Percentiles rank a stretch among this genome's conserved stretches.
phyloP scores from a whole-genome alignment of 352 stramenopile species.

The Phytophthora sp. region DNA sequence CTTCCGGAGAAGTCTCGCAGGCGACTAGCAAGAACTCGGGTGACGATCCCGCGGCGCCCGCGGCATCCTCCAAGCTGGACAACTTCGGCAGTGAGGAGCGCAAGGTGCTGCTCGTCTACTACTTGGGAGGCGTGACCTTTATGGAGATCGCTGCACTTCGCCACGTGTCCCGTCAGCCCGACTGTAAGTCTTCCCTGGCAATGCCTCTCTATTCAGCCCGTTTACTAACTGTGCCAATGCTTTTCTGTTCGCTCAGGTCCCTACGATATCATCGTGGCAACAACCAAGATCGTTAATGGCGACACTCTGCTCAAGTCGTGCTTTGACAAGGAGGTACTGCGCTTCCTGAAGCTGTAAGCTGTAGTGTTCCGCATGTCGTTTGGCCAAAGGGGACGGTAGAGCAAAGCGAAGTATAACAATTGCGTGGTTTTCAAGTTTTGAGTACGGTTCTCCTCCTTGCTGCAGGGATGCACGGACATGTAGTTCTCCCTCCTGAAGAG shows the following conservation, averaged over 20 bases:
- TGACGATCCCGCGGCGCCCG: constrained; percentile 45
- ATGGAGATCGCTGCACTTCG: constrained; percentile 97
- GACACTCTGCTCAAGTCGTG: constrained; percentile 87
- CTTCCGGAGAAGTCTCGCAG: constrained; percentile 81
- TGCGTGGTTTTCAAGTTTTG: no score
- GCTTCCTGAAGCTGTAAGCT: no score
- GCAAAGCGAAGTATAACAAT: no score
- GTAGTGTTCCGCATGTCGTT: no score
- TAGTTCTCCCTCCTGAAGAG: no score
- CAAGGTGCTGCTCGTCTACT: constrained; percentile 97
- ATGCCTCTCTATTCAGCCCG: background rate
- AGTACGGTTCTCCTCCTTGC: no score
- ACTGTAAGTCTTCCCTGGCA: constrained; percentile 74
- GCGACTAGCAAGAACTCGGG: constrained; percentile 38
- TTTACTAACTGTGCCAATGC: constrained; percentile 9
- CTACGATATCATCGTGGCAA: constrained; percentile 94
- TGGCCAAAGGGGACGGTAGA: no score
- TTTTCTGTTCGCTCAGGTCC: constrained; percentile 45
- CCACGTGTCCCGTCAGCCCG: constrained; percentile 92
- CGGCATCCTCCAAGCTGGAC: constrained; percentile 58
- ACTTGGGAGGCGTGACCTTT: constrained; percentile 95
- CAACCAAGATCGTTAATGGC: constrained; percentile 93
- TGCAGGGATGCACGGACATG: no score
- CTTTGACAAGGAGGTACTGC: constrained; percentile 88
- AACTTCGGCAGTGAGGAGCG: constrained; percentile 75